Base-by-base conservation (phyloP, 306 rosid genomes). In the Oxytropis ochrocephala region DNA sequence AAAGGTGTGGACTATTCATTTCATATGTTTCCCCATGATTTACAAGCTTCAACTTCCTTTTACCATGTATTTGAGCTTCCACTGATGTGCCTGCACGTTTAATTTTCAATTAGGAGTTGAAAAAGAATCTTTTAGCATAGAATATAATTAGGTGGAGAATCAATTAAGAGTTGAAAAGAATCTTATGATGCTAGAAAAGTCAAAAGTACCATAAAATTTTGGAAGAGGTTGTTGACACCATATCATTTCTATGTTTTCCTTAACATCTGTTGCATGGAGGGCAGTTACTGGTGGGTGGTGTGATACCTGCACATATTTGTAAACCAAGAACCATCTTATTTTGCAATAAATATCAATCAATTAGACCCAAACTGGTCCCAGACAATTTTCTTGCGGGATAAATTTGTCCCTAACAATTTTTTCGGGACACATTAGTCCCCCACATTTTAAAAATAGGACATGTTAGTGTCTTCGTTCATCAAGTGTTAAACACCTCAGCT, bases 221-320 rank as follows among this genome's bases (percentile, higher is more conserved):
- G 97, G 88, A 8, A 35, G 24, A 42, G 87, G 85, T 61, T 72
- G 77, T 30, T 88, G 97, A 80, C 93, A 91, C 95, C 95, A 91
- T 55, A 84, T 49, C 73, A 91, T 66, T 71, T 89, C 96, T 39
- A 91, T 63, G 62, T 83, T 84, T 79, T 83, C 85, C 75, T 75
- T 82, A 57, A 87, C 90, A 83, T 91, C 88, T 2, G 95, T 95
- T 69, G 97, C 97, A 51, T 84, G 95, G 3, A 95, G 89, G 12
- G 97, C 96, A 30, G 86, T 50, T 35, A 95, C 97, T 8, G 99
- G 96, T 24, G 99, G 99, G 74, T 91, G 97, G 73, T 95, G 96
- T 14, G 96, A 94, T 70, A 91, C 76, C 99, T 94, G 86, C 58
- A 74, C 3, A 29, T 4, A 60, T 29, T 50, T 32, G n/a, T 0